These are phyloP conservation scores for Rubia balearica DNA, from an alignment of 305 asterid genomes.

Conservation along the genomic window DNA sequence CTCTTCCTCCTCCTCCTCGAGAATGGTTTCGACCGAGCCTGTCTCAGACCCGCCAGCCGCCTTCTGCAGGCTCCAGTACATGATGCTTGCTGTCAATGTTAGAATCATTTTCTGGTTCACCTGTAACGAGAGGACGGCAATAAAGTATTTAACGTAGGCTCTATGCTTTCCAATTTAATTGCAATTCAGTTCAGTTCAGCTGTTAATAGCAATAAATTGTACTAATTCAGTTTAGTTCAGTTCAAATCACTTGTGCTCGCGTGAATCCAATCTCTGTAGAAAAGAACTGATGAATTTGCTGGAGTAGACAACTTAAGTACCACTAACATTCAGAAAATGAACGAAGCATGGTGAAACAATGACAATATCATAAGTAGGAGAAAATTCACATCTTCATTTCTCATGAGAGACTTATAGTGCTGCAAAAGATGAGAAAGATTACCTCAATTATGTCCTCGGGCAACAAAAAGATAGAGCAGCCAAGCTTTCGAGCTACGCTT, in stretches of 20 bases:
- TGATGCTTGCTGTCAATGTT: conserved; percentile 73
- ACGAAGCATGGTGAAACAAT: neutral
- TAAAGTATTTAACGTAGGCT: neutral
- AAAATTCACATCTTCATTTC: neutral
- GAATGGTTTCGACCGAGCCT: conserved; percentile 10
- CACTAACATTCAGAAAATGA: too few relatives aligned
- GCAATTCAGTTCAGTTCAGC: neutral
- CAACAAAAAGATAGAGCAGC: conserved; percentile 81
- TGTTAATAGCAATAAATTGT: neutral
- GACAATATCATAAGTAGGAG: neutral
- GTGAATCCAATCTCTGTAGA: neutral
- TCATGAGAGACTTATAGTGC: neutral
- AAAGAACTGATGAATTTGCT: neutral
- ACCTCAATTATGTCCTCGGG: conserved; percentile 96
- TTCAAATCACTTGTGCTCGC: too few relatives aligned
- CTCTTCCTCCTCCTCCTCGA: conserved; percentile 22
- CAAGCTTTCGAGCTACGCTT: conserved; percentile 93
- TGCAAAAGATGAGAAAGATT: neutral
- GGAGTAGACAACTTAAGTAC: too few relatives aligned
- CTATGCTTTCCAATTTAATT: neutral
- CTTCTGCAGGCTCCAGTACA: conserved; percentile 82
- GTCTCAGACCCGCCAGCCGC: conserved; percentile 28
- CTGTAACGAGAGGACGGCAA: conserved; percentile 19
- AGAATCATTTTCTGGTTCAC: conserved; percentile 87
- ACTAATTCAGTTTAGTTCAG: neutral